Evolutionary conservation across 2,329 filamentous ascomycete genomes (phyloP), one percentile per base, ranked within the genome.

Genomic region (Botryotinia globosa): DNA sequence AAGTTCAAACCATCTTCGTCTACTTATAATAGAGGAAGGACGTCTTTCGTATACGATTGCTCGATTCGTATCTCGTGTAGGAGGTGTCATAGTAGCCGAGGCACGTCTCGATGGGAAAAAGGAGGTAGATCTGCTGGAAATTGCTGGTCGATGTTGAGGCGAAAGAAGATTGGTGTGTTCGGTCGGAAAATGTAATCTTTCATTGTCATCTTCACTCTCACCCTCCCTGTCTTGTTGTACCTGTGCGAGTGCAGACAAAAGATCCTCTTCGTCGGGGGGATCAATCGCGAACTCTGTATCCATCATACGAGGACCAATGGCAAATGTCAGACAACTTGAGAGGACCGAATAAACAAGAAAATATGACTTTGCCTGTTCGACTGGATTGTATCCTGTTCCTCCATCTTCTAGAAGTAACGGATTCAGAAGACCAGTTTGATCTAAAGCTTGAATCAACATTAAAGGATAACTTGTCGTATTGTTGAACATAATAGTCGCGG

Each of bases 321-420:
- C 87, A 78, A 91, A 92, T 0, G 89, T 91, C 73, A 91, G 80
- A 69, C 86, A 88, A 77, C 89, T 90, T 59, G 85, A 86, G 16
- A 91, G 83, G 71, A 90, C 90, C 5, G 89, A 86, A 75, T 89
- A 91, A 73, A 92, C 86, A 5, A 92, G 81, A 77, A 92, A 91
- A 79, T 90, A 92, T 22, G 87, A 87, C 78, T 90, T 88, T 10
- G 89, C 89, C 16, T 89, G 83, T 70, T 87, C 84, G 20, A 91
- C 82, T 0, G 87, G 87, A 4, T 82, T 82, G 2, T 80, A 76
- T 3, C 82, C 83, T 79, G 75, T 86, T 83, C 79, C 84, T 82
- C 79, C 84, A 77, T 76, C 85, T 75, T 74, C 81, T 74, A 73
- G 74, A 2, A 85, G 79, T 29, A 91, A 82, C 3, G 83, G 79